Percentiles rank a stretch among this genome's conserved stretches.
These are phyloP conservation scores for Allium sativum DNA, from an alignment of 106 monocot species.

Conservation along the genomic window DNA sequence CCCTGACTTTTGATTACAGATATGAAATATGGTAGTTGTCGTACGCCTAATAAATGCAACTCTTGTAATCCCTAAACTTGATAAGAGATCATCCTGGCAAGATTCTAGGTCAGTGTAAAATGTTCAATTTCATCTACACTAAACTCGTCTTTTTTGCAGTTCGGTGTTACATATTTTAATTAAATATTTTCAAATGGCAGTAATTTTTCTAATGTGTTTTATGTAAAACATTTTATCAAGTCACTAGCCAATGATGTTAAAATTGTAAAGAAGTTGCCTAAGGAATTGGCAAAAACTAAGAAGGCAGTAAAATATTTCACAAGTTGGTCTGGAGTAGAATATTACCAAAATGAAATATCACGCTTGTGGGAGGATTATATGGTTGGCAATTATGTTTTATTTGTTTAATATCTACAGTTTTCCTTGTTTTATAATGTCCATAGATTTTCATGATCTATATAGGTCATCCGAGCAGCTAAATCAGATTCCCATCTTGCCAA, in stretches of 20 bases:
- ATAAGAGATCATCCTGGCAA: slow-evolving; percentile 94
- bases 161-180: background rate
- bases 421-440: background rate
- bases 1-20: slow-evolving; percentile 26
- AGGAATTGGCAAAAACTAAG: slow-evolving; percentile 38
- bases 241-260: slow-evolving; percentile 71
- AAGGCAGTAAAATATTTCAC: slow-evolving; percentile 76
- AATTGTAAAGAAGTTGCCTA: slow-evolving; percentile 73
- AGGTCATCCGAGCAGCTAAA: slow-evolving; percentile 90
- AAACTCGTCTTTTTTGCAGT: background rate
- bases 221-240: slow-evolving; percentile 58
- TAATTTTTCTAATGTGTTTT: slow-evolving; percentile 95
- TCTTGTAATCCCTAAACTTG: slow-evolving; percentile 85
- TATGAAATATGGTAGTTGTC: slow-evolving; percentile 94
- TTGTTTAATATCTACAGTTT: background rate
- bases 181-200: slow-evolving; percentile 25
- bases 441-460: background rate
- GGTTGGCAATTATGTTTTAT: slow-evolving; percentile 18
- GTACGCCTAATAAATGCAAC: slow-evolving; percentile 86
- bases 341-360: slow-evolving; percentile 68
- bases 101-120: slow-evolving; percentile 51
- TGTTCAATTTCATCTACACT: background rate
- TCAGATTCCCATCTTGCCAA: slow-evolving; percentile 96
- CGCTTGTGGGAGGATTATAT: slow-evolving; percentile 66
- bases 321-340: slow-evolving; percentile 82